Conservation (phyloP, 2,329 filamentous ascomycete species). For the Tolypocladium pustulatum region DNA sequence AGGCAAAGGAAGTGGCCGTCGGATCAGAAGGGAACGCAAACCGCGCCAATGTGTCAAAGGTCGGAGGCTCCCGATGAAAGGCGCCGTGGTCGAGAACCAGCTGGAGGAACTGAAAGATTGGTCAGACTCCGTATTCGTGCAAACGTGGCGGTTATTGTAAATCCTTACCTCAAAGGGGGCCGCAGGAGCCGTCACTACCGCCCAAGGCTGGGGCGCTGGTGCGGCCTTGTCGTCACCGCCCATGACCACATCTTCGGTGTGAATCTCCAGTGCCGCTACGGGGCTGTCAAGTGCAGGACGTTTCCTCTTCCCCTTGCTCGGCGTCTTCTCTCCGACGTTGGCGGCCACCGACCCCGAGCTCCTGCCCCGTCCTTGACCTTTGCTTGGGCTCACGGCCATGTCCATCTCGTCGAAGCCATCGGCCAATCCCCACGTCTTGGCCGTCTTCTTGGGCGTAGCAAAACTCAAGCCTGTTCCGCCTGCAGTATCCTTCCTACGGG, state of each 20-base stretch:
- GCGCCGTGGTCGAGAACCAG: constrained; percentile 54
- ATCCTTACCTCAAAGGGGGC: constrained; percentile 33
- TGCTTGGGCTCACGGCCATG: constrained; percentile 42
- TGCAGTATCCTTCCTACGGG: constrained; percentile 33
- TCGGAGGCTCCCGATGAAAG: constrained; percentile 43
- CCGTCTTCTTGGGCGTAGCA: constrained; percentile 50
- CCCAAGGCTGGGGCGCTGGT: constrained; percentile 7
- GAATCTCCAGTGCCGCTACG: constrained; percentile 46
- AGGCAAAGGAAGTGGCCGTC: constrained; percentile 45
- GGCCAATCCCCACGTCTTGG: constrained; percentile 47
- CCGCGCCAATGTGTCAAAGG: constrained; percentile 57
- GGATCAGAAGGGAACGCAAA: constrained; percentile 56
- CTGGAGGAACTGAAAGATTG: constrained; percentile 41
- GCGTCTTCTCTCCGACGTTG: constrained; percentile 42
- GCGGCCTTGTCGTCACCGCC: constrained; percentile 15
- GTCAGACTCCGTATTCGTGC: too few species aligned
- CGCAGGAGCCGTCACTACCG: constrained; percentile 13
- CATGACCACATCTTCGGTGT: constrained; percentile 30
- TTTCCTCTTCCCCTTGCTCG: constrained; percentile 62
- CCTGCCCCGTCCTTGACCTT: constrained; percentile 31
- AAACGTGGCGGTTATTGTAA: neutral
- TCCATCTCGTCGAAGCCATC: constrained; percentile 71
- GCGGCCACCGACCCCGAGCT: constrained; percentile 30
- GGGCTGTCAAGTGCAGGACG: constrained; percentile 56
- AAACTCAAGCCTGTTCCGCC: constrained; percentile 10